Conservation (phyloP, 2,329 filamentous ascomycete species). For the Colletotrichum abscissum region DNA sequence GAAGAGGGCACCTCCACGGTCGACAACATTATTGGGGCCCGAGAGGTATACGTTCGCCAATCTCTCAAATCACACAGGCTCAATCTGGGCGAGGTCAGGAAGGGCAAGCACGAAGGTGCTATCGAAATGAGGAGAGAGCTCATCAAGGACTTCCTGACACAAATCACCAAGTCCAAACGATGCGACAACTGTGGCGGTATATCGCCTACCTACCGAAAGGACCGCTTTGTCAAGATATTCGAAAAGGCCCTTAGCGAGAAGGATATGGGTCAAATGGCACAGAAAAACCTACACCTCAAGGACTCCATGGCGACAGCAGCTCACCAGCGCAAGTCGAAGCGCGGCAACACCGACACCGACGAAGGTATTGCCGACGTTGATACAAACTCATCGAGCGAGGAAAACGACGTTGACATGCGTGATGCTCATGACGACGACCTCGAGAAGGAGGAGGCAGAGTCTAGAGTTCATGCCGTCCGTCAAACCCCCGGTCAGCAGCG, state of each 20-base stretch:
- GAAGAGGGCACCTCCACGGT: conserved; percentile 69
- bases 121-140: conserved; percentile 80
- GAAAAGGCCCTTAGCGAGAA: conserved; percentile 81
- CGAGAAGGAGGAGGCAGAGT: conserved; percentile 44
- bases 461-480: conserved; percentile 47
- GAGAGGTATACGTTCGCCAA: conserved; percentile 77
- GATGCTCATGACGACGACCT: conserved; percentile 62
- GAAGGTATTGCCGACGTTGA: conserved; percentile 78
- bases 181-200: conserved; percentile 77
- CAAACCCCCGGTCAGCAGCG: conserved; percentile 64
- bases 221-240: conserved; percentile 93
- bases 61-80: conserved; percentile 72
- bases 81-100: conserved; percentile 60
- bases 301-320: conserved; percentile 71
- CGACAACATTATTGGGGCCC: conserved; percentile 63
- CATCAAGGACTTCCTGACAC: conserved; percentile 83
- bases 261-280: conserved; percentile 81
- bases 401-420: conserved; percentile 53
- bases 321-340: conserved; percentile 41
- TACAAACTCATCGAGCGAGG: conserved; percentile 57
- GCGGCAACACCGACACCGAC: conserved; percentile 60
- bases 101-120: conserved; percentile 85
- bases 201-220: conserved; percentile 87
- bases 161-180: conserved; percentile 75
- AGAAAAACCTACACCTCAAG: conserved; percentile 71